Conservation (phyloP, 805 yeast species). For the Saccharomycopsis capsularis region DNA sequence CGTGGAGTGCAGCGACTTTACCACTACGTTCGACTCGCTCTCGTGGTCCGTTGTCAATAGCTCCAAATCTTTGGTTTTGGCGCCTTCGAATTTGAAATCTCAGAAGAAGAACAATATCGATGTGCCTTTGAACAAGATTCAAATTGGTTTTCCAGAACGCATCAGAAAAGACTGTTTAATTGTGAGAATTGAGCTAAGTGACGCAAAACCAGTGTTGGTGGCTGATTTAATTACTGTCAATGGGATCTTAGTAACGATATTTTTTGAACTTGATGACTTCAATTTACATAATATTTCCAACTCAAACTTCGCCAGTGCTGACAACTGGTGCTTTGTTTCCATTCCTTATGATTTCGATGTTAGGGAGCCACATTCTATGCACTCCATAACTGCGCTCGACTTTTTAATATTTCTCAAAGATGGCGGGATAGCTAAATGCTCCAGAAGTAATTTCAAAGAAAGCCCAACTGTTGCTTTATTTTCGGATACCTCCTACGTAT, state of each 20-base stretch:
- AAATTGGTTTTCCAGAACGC: conserved; percentile 34
- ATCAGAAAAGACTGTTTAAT: conserved; percentile 33
- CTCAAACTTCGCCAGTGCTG: conserved; percentile 23
- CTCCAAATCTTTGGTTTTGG: neutral
- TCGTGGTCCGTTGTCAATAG: conserved; percentile 2
- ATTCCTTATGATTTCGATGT: conserved; percentile 60
- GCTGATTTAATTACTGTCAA: conserved; percentile 48
- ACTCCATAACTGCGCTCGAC: conserved; percentile 38
- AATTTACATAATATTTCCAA: conserved; percentile 20
- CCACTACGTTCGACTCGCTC: neutral
- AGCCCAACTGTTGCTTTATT: conserved; percentile 36
- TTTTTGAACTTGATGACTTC: conserved; percentile 39
- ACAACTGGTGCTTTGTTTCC: conserved; percentile 60
- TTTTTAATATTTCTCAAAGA: conserved; percentile 60
- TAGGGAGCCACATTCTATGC: conserved; percentile 48
- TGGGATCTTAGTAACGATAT: conserved; percentile 46
- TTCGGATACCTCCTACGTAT: conserved; percentile 43
- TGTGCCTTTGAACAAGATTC: neutral
- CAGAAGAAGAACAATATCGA: neutral
- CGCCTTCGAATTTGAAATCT: neutral
- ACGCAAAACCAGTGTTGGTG: conserved; percentile 30
- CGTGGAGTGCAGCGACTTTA: neutral
- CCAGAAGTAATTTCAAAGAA: conserved; percentile 25
- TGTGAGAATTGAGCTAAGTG: conserved; percentile 27
- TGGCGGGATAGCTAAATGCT: conserved; percentile 65